These are phyloP conservation scores for Brassica hybrid DNA, from an alignment of 441 rosid genomes.

Conservation along the genomic window DNA sequence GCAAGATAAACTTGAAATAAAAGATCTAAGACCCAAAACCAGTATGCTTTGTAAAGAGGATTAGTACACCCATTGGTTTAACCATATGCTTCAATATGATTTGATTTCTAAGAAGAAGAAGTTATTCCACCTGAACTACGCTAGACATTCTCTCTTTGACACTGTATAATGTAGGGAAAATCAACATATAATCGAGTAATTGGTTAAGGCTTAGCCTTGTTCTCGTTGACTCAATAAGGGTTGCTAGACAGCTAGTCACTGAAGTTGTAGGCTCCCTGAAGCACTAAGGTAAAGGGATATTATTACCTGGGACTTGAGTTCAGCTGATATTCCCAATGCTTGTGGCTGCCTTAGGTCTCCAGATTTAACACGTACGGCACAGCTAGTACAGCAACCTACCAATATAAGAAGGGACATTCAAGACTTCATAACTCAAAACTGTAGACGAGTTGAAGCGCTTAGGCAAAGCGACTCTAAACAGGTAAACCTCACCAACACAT, in stretches of 20 bases:
- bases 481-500: too few species aligned
- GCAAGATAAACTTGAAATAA: slow-evolving; percentile 10
- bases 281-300: slow-evolving; percentile 24
- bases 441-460: too few species aligned
- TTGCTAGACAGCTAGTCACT: background rate
- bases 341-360: slow-evolving; percentile 59
- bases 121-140: background rate
- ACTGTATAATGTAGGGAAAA: background rate
- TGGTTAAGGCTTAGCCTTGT: background rate
- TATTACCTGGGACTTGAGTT: slow-evolving; percentile 79
- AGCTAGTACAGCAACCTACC: slow-evolving; percentile 88
- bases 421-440: slow-evolving; percentile 4
- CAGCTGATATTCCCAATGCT: slow-evolving; percentile 76
- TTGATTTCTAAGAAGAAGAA: background rate
- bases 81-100: background rate
- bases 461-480: too few species aligned
- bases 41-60: too few species aligned
- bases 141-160: background rate
- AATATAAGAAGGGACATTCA: background rate
- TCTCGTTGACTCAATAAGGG: background rate
- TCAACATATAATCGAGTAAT: background rate
- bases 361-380: slow-evolving; percentile 91
- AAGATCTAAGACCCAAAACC: background rate
- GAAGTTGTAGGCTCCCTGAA: background rate
- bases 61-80: background rate